Evolutionary conservation across 1,139 yeast species (phyloP), one percentile per base, ranked within the genome.

Genomic region (Blastobotrys capitulatus): DNA sequence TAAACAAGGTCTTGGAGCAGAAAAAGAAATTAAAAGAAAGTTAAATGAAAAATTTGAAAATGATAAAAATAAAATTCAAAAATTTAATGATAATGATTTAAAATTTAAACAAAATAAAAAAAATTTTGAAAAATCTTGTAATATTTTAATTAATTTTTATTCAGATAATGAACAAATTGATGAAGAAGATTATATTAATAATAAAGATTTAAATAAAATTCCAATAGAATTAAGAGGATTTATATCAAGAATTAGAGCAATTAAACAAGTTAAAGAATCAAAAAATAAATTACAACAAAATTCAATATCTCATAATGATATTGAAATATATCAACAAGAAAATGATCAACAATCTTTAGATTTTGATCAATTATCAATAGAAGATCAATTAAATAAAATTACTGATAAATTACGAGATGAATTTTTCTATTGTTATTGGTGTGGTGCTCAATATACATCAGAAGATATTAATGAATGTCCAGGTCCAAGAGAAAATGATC

Each of bases 351-450:
- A 50, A 53, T 57, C 72, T 3, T 59, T 58, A 3, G 51, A 63
- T 22, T 68, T 71, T 43, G 57, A 66, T 20, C 58, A 58, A 6
- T 56, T 54, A 22, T 39, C 36, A 2, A 36, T 57, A 2, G 59
- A 57, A 12, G 66, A 68, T 37, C 65, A 62, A 46, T 52, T 73
- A 9, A 55, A 53, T 32, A 58, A 58, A 31, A 52, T 73, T 9
- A 58, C 68, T 29, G 54, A 57, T 7, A 72, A 70, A 50, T 61
- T 77, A 19, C 65, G 81, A 16, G 55, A 65, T 0, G 62, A 62
- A 27, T 69, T 67, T 49, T 54, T 57, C 50, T 78, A 72, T 57
- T 78, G 83, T 56, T 73, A 68, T 55, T 78, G 68, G 64, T 78
- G 83, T 57, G 80, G 80, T 0, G 59, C 60, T 9, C 57, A 56